Percentiles rank a stretch among this genome's conserved stretches.
These are phyloP conservation scores for Coelastrella sp. DNA, from an alignment of 139 green algal genomes.

Conservation along the genomic window DNA sequence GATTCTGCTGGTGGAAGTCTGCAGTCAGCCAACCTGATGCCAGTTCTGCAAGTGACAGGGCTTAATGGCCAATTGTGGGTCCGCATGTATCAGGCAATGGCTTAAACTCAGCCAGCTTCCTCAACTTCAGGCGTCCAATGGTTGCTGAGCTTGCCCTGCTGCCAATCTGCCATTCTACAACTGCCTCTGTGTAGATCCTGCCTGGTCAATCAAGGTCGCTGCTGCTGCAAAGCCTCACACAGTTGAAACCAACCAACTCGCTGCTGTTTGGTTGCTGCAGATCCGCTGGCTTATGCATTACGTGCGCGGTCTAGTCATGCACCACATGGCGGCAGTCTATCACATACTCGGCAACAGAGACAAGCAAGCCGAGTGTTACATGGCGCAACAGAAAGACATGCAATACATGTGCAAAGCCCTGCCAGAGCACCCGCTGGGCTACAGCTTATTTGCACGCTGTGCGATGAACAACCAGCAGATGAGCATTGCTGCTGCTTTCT, in stretches of 20 bases:
- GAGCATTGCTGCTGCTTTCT: conserved; percentile 28
- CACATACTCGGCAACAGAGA: conserved; percentile 33
- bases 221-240: too few relatives aligned
- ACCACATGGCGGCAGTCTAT: conserved; percentile 34
- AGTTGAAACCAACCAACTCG: too few relatives aligned
- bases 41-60: background rate
- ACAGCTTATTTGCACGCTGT: conserved; percentile 32
- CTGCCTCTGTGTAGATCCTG: too few relatives aligned
- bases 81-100: too few relatives aligned
- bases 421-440: conserved; percentile 31
- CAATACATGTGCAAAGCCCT: conserved; percentile 43
- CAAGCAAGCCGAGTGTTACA: conserved; percentile 35
- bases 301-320: conserved; percentile 23
- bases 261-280: background rate
- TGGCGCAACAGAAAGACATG: conserved; percentile 32
- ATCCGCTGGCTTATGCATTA: conserved; percentile 53
- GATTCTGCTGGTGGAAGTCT: background rate
- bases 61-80: background rate
- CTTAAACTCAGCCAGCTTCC: too few relatives aligned
- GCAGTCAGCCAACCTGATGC: background rate
- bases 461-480: conserved; percentile 45
- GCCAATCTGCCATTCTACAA: too few relatives aligned
- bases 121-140: too few relatives aligned
- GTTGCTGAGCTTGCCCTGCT: too few relatives aligned
- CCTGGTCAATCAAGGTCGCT: too few relatives aligned